phyloP scores from a whole-genome alignment of 176 grass and related monocot species.

The Canna indica region DNA sequence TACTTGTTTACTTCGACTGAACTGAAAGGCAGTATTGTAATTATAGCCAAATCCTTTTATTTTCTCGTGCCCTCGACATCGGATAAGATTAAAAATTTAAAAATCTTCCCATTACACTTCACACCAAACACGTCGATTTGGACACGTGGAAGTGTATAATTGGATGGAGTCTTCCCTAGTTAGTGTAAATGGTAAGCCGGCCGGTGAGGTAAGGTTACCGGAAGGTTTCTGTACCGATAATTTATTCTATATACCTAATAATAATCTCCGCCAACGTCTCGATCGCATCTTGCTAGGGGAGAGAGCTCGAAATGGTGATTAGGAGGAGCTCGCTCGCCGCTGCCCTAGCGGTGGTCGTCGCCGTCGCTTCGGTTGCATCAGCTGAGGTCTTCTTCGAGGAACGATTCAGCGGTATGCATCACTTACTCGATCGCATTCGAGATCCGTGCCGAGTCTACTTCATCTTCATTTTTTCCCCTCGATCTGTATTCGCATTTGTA shows the following conservation, averaged over 20 bases:
- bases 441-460: not conserved
- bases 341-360: slow-evolving; percentile 28
- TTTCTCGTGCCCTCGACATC: no score
- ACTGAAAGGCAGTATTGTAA: no score
- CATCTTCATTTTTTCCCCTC: not conserved
- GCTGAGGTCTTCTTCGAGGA: slow-evolving; percentile 75
- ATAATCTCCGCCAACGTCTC: not conserved
- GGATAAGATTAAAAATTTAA: not conserved
- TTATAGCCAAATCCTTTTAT: no score
- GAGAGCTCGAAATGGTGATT: slow-evolving; percentile 25
- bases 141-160: slow-evolving; percentile 10
- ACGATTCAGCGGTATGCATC: slow-evolving; percentile 61
- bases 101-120: not conserved
- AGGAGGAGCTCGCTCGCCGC: slow-evolving; percentile 17
- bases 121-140: slow-evolving; percentile 29
- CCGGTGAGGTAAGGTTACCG: not conserved
- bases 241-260: slow-evolving; percentile 6
- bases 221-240: not conserved
- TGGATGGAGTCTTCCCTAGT: not conserved
- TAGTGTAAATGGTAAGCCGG: not conserved
- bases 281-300: not conserved
- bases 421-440: not conserved
- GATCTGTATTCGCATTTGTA: slow-evolving; percentile 4
- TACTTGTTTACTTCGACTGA: no score
- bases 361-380: slow-evolving; percentile 21